Evolutionary conservation across 352 stramenopile genomes (phyloP).

Genomic region (Globisporangium paroecandrum): DNA sequence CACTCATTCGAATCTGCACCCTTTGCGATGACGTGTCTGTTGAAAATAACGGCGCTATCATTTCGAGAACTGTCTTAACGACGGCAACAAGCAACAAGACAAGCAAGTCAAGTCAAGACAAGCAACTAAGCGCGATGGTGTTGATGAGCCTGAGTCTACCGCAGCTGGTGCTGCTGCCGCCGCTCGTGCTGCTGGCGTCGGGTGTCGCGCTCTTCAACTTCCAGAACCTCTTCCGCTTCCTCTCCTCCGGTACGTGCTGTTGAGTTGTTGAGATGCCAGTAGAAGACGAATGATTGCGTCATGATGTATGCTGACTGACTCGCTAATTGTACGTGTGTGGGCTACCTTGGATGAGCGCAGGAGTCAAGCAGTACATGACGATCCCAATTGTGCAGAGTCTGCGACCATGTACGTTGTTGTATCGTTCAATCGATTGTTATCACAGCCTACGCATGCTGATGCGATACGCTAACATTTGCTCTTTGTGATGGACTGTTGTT

Average conservation of each 20-base stretch:
- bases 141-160: constrained; percentile 45
- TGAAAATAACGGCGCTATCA: not conserved
- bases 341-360: constrained; percentile 18
- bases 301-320: not conserved
- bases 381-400: constrained; percentile 58
- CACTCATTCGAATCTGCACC: not conserved
- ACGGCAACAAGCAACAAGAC: not conserved
- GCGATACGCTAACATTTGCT: not conserved
- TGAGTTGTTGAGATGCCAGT: not conserved
- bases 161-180: constrained; percentile 70
- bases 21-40: not conserved
- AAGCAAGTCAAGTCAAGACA: not conserved
- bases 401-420: constrained; percentile 39
- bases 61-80: constrained; percentile 1
- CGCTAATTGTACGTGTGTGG: not conserved
- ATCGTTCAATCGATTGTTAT: not conserved
- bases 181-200: constrained; percentile 60
- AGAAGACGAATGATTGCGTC: not conserved
- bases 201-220: constrained; percentile 77
- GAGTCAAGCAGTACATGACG: constrained; percentile 64
- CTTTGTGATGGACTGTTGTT: not conserved
- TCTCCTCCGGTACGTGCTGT: constrained; percentile 47
- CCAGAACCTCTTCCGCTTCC: constrained; percentile 67
- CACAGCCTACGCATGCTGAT: not conserved
- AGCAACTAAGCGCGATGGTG: constrained; percentile 22